Evolutionary conservation across 1,284 basidiomycete genomes (phyloP).

Genomic region (Trichosporon asahii): DNA sequence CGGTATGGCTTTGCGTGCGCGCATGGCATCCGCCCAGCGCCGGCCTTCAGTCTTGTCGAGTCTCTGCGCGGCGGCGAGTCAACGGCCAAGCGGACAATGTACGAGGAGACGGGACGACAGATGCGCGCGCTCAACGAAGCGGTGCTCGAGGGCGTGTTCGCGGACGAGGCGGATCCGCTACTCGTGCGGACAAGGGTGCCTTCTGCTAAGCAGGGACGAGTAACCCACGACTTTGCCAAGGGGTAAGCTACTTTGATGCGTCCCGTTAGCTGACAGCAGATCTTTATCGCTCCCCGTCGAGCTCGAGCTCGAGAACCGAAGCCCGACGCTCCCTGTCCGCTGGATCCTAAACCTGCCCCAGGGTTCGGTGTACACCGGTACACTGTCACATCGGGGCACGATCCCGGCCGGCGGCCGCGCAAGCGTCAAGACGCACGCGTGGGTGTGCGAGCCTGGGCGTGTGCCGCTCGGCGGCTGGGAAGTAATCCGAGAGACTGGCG

Average conservation of each 20-base stretch:
- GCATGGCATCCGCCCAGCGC: slow-evolving; percentile 63
- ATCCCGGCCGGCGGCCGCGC: slow-evolving; percentile 22
- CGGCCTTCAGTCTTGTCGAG: slow-evolving; percentile 59
- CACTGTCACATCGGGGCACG: slow-evolving; percentile 30
- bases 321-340: slow-evolving; percentile 33
- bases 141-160: slow-evolving; percentile 70
- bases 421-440: slow-evolving; percentile 24
- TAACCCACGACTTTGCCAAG: slow-evolving; percentile 63
- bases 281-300: slow-evolving; percentile 59
- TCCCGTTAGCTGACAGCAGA: slow-evolving; percentile 50
- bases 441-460: slow-evolving; percentile 31
- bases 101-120: slow-evolving; percentile 77
- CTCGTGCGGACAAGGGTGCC: slow-evolving; percentile 37
- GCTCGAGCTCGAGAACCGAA: slow-evolving; percentile 63
- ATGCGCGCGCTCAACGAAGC: slow-evolving; percentile 63
- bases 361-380: slow-evolving; percentile 26
- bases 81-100: slow-evolving; percentile 71
- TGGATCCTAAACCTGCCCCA: slow-evolving; percentile 36
- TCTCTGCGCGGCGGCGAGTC: slow-evolving; percentile 59
- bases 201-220: slow-evolving; percentile 31
- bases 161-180: slow-evolving; percentile 69
- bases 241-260: slow-evolving; percentile 57
- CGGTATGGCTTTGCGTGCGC: slow-evolving; percentile 63
- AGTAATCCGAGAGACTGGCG: slow-evolving; percentile 21
- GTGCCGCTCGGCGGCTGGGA: slow-evolving; percentile 37